Conservation (phyloP, 352 stramenopile species). For the Stramenopiles sp. region DNA sequence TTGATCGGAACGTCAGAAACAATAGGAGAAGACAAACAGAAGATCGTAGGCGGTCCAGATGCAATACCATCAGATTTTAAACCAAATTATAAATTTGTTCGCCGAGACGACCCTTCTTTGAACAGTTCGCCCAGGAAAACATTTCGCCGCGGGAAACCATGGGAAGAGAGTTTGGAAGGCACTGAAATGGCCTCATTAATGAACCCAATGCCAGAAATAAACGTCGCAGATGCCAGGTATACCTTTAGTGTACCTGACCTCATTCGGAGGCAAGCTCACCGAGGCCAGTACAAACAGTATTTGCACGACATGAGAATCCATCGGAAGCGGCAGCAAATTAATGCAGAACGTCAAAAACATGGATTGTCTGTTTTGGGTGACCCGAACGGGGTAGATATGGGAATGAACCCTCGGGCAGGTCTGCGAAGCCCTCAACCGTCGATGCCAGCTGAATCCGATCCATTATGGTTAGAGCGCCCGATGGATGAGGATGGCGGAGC, state of each 20-base stretch:
- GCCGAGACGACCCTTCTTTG: conserved; percentile 28
- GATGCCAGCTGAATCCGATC: conserved; percentile 33
- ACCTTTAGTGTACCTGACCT: neutral
- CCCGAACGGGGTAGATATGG: conserved; percentile 21
- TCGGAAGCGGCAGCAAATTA: neutral
- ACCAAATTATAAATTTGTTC: conserved; percentile 64
- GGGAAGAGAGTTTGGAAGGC: neutral
- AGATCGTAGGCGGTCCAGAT: conserved; percentile 28
- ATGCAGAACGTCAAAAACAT: neutral
- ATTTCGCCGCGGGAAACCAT: neutral
- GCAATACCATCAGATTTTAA: conserved; percentile 56
- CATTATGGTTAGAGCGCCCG: conserved; percentile 36
- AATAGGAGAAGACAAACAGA: conserved; percentile 27
- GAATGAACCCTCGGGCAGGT: conserved; percentile 31
- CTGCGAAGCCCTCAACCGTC: conserved; percentile 30
- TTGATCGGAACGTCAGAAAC: conserved; percentile 40
- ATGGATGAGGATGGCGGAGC: conserved; percentile 14
- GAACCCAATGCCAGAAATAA: neutral
- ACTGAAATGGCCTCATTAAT: neutral
- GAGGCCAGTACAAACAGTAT: neutral
- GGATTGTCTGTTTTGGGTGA: conserved; percentile 8
- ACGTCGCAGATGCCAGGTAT: neutral
- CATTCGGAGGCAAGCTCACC: neutral
- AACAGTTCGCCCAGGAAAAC: conserved; percentile 13
- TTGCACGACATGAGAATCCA: neutral